Evolutionary conservation across 1,139 yeast species (phyloP).

Genomic region (Wickerhamomyces sp.): DNA sequence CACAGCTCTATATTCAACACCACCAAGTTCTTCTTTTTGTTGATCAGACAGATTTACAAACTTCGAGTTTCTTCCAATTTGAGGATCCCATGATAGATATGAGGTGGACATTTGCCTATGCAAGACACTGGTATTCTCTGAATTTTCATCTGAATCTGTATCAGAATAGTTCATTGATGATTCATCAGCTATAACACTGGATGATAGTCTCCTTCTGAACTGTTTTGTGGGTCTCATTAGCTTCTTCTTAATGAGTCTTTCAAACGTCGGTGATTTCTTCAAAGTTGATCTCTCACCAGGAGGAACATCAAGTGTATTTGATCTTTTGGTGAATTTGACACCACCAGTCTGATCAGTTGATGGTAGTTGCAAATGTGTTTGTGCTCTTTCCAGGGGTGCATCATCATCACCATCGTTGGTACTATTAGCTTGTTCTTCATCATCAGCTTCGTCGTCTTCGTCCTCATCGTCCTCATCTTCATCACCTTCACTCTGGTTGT

Average conservation of each 20-base stretch:
- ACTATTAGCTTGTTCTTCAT: conserved; percentile 7
- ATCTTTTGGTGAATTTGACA: conserved; percentile 34
- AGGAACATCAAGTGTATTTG: conserved; percentile 42
- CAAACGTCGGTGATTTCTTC: conserved; percentile 41
- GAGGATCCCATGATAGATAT: conserved; percentile 88
- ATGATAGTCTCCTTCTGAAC: conserved; percentile 20
- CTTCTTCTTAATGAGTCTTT: conserved; percentile 31
- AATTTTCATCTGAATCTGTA: conserved; percentile 22
- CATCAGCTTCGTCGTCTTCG: conserved; percentile 27
- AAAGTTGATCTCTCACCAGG: conserved; percentile 25
- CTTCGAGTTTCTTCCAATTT: conserved; percentile 89
- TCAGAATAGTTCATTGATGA: conserved; percentile 14
- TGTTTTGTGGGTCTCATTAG: conserved; percentile 24
- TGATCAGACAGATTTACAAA: conserved; percentile 76
- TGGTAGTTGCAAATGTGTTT: conserved; percentile 33
- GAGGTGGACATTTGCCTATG: conserved; percentile 42
- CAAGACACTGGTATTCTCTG: conserved; percentile 9
- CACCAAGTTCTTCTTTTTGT: conserved; percentile 93
- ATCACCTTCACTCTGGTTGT: conserved; percentile 24
- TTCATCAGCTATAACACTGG: conserved; percentile 19
- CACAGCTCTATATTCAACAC: conserved; percentile 90
- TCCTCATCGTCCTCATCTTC: conserved; percentile 19
- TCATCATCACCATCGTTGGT: not conserved
- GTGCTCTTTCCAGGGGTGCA: conserved; percentile 26
- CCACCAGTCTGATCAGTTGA: conserved; percentile 35